Evolutionary conservation across 2,329 filamentous ascomycete genomes (phyloP).

Genomic region (Epichloe amarillans): DNA sequence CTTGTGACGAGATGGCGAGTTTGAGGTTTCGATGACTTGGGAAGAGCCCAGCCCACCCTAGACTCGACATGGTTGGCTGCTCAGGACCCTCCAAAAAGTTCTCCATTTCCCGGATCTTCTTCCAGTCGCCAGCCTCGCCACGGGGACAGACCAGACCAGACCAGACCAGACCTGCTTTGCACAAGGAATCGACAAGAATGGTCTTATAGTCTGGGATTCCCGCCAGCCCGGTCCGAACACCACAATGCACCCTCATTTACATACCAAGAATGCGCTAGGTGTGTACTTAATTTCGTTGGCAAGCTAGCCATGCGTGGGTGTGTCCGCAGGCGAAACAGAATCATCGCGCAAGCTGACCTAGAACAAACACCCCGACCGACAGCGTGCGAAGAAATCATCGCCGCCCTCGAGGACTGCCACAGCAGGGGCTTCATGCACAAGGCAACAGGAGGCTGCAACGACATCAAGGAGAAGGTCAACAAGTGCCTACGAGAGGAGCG

Average conservation of each 20-base stretch:
- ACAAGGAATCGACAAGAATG: background rate
- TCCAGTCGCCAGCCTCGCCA: background rate
- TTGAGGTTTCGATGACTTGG: background rate
- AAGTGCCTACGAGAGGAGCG: slow-evolving; percentile 73
- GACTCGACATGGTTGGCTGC: background rate
- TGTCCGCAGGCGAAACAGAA: background rate
- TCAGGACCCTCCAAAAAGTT: background rate
- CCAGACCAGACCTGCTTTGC: background rate
- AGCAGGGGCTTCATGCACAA: slow-evolving; percentile 86
- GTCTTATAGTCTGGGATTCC: background rate
- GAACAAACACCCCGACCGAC: slow-evolving; percentile 9
- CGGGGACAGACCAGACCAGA: no score
- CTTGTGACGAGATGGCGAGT: background rate
- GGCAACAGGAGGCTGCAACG: slow-evolving; percentile 78
- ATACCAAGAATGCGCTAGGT: slow-evolving; percentile 87
- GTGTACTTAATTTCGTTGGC: slow-evolving; percentile 11
- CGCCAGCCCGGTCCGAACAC: no score
- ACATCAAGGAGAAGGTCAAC: slow-evolving; percentile 71
- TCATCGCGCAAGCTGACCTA: background rate
- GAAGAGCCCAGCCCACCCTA: background rate
- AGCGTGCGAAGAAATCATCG: slow-evolving; percentile 95
- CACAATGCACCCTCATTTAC: slow-evolving; percentile 92
- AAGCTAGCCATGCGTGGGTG: background rate
- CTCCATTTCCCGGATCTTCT: background rate
- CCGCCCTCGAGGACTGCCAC: slow-evolving; percentile 88